Evolutionary conservation across 306 rosid genomes (phyloP).

Genomic region (Nissolia schottii): DNA sequence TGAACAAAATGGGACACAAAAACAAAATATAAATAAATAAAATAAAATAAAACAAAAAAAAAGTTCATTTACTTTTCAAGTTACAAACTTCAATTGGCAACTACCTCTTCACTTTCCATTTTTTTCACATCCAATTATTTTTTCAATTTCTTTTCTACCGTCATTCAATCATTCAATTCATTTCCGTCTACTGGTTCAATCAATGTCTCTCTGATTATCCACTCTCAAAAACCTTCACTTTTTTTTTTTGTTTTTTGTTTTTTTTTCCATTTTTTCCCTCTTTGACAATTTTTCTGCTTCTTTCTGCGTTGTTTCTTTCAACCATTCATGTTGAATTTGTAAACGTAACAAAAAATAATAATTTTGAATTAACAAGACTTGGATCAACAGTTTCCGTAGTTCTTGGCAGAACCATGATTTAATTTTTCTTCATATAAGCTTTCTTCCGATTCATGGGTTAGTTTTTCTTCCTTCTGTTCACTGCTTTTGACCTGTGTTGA

Average conservation of each 20-base stretch:
- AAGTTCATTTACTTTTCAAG: constrained; percentile 1
- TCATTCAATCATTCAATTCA: neutral
- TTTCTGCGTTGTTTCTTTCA: neutral
- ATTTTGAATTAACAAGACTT: neutral
- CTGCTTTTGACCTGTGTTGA: neutral
- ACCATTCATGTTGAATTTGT: neutral
- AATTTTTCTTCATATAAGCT: neutral
- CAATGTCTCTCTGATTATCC: constrained; percentile 9
- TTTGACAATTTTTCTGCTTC: neutral
- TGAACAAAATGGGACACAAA: neutral
- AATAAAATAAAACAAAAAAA: neutral
- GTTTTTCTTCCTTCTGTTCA: constrained; percentile 6
- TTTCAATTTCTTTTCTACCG: neutral
- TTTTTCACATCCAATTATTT: neutral
- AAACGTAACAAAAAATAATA: neutral
- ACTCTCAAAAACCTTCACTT: neutral
- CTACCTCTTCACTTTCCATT: neutral
- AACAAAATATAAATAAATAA: no score
- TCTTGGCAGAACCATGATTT: neutral
- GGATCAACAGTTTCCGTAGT: constrained; percentile 1
- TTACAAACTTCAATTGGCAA: neutral
- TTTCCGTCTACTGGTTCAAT: neutral
- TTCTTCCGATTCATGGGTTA: neutral
- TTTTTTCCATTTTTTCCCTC: neutral
- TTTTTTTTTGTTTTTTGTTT: no score